Evolutionary conservation across 306 rosid genomes (phyloP).

Genomic region (Acacia melanoxylon): DNA sequence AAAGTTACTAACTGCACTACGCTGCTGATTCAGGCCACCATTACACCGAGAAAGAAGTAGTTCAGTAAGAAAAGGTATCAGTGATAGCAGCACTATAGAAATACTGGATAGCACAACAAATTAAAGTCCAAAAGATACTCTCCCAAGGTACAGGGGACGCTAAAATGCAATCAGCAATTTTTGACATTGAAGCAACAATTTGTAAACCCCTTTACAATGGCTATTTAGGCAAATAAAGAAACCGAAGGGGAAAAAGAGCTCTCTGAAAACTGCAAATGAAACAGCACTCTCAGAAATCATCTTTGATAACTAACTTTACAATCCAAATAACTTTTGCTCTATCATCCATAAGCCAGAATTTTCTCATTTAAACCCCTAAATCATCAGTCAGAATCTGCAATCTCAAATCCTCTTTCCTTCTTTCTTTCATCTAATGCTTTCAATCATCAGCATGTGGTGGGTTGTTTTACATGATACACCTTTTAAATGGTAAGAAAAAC

Average conservation of each 20-base stretch:
- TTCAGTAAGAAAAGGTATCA: slow-evolving; percentile 26
- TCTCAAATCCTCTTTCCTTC: background rate
- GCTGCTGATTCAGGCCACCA: slow-evolving; percentile 97
- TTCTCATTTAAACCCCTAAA: background rate
- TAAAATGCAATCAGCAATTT: background rate
- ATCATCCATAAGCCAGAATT: background rate
- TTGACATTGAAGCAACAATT: background rate
- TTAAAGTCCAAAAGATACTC: background rate
- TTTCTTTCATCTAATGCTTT: background rate
- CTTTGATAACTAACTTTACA: background rate
- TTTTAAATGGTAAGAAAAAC: slow-evolving; percentile 3
- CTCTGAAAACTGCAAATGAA: background rate
- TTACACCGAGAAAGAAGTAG: slow-evolving; percentile 59
- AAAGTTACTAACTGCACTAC: slow-evolving; percentile 75
- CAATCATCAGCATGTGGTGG: background rate
- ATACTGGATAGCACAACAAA: background rate
- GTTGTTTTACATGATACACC: background rate
- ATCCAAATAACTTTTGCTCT: background rate
- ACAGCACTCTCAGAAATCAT: background rate
- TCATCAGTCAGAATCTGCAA: background rate
- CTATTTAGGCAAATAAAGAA: background rate
- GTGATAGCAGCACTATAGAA: background rate
- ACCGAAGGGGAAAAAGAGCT: background rate
- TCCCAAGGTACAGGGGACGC: background rate
- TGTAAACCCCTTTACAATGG: background rate